phyloP scores from a whole-genome alignment of 345 rosid genomes.

The Ailanthus altissimus region DNA sequence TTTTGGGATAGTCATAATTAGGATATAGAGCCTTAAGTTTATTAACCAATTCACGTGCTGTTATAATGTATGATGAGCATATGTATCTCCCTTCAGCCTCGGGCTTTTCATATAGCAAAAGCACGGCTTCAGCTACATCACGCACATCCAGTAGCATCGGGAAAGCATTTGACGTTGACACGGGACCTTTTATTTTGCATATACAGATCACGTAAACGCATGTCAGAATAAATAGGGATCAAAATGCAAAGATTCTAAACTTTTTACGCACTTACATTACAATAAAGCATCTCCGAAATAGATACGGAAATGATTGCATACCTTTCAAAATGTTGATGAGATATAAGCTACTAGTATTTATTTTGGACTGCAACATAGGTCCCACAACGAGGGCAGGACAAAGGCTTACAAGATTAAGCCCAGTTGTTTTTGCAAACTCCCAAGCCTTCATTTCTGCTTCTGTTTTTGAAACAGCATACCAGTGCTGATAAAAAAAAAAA shows the following conservation, averaged over 20 bases:
- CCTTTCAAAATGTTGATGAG: background rate
- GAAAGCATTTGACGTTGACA: slow-evolving; percentile 36
- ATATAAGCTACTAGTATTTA: background rate
- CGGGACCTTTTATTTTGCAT: slow-evolving; percentile 46
- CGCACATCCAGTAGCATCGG: slow-evolving; percentile 35
- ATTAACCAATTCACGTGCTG: slow-evolving; percentile 36
- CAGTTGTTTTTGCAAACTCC: background rate
- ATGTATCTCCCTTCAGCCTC: slow-evolving; percentile 58
- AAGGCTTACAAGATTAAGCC: background rate
- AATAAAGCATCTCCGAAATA: too few relatives aligned
- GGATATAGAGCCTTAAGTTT: slow-evolving; percentile 56
- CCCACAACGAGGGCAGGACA: background rate
- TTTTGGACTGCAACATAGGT: background rate
- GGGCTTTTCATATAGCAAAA: slow-evolving; percentile 54
- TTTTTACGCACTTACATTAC: too few relatives aligned
- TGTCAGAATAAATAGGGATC: background rate
- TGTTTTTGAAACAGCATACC: background rate
- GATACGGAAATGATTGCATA: background rate
- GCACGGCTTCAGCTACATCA: slow-evolving; percentile 42
- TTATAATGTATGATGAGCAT: slow-evolving; percentile 35
- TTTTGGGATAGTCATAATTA: slow-evolving; percentile 50
- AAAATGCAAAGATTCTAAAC: too few relatives aligned
- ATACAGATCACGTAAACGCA: slow-evolving; percentile 1
- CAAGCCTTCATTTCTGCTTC: background rate
- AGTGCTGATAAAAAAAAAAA: background rate